A percentile compares a stretch with the other conserved stretches of the same genome.
Evolutionary conservation across 2,329 filamentous ascomycete species (phyloP).

Genomic region (Bipolaris gigantea): DNA sequence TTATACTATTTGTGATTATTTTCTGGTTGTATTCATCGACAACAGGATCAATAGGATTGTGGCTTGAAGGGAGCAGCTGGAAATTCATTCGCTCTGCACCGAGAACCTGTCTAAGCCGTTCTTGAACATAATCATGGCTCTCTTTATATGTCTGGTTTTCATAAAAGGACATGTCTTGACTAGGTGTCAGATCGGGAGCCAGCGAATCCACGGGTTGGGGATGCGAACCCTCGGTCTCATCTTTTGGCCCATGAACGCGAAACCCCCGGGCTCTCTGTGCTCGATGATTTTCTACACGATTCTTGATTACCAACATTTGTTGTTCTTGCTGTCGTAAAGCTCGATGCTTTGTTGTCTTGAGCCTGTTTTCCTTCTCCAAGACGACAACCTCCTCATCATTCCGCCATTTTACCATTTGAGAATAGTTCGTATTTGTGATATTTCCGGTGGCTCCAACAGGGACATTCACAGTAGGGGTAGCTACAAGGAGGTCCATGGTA

Average conservation of each 20-base stretch:
- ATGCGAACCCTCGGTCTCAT: background rate
- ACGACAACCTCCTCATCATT: background rate
- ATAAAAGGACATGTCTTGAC: background rate
- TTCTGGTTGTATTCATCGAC: conserved; percentile 8
- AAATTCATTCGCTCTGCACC: conserved; percentile 7
- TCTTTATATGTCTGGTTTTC: conserved; percentile 6
- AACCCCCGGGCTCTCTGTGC: background rate
- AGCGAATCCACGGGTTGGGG: background rate
- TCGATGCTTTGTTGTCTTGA: background rate
- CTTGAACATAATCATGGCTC: conserved; percentile 1
- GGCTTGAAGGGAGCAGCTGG: conserved; percentile 7
- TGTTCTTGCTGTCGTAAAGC: background rate
- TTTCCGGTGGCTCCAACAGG: no score
- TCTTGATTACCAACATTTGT: background rate
- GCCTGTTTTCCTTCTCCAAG: background rate
- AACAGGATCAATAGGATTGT: conserved; percentile 4
- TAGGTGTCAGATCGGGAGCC: background rate
- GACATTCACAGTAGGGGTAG: no score
- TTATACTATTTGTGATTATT: background rate
- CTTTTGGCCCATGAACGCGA: no score
- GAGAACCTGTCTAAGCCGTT: conserved; percentile 4
- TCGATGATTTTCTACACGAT: background rate
- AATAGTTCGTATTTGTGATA: no score
- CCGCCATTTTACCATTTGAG: background rate
- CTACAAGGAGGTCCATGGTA: no score